Evolutionary conservation across 495 filamentous ascomycete genomes (phyloP), one percentile per base, ranked within the genome.

Genomic region (Evansstolkia leycettana): DNA sequence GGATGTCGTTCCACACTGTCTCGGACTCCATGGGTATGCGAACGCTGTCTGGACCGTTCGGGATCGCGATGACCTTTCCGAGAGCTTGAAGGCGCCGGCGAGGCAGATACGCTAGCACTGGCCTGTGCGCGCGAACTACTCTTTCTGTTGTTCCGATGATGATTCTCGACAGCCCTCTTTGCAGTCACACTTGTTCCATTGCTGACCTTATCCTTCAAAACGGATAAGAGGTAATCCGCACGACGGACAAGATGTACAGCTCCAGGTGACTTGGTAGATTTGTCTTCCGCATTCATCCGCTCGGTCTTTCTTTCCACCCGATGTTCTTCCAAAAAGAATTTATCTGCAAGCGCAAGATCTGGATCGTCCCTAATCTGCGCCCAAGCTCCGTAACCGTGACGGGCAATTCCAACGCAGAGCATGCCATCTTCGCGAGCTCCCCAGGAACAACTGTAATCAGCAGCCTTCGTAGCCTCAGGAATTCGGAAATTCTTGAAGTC

Each of bases 231-330:
- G 49, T 96, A 96, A 51, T 96, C 88, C 3, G 88, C 84, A 33
- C 90, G 80, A 13, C 90, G 84, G 33, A 96, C 90, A 25, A 99
- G 75, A 49, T 99, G 90, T 20, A 96, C 90, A 31, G 90, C 88
- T 2, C 89, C 90, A 7, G 90, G 90, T 2, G 90, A 89, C 47
- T 94, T 93, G 1, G 84, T 82, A 12, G 75, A 69, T 47, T 82
- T 82, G 23, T 65, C 62, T 9, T 90, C 84, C 1, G 64, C 73
- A 43, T 84, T 84, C 40, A 67, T 70, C 12, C 90, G 82, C 46
- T 94, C 84, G 42, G 87, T 88, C 48, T 96, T 96, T 55, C 92
- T 83, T 52, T 89, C 92, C 15, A 95, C 89, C n/a, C 88, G 82
- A 52, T 95, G 88, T 50, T 99, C 90, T 53, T 99, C 90, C 5